Evolutionary conservation across 1,284 basidiomycete species (phyloP), one percentile per base, ranked within the genome.

Genomic region (Sporisorium graminicola): DNA sequence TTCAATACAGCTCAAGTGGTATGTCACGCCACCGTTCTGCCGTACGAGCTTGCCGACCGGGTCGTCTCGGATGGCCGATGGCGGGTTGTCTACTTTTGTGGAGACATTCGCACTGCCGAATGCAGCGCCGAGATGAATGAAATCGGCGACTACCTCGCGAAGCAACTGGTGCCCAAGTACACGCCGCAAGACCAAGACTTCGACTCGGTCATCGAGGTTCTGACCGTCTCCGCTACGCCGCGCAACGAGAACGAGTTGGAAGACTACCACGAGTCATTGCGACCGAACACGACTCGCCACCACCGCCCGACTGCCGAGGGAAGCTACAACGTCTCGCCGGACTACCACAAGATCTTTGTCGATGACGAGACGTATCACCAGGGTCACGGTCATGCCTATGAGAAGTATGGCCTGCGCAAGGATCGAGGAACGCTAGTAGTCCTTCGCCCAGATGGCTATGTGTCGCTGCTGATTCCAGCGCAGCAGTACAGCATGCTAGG

Each of bases 271-370:
- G 35, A 51, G n/a, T 53, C 67, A 5, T 40, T 65, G 5, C 56
- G 65, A 12, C 65, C 64, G 27, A 27, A 31, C 13, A 67, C 62
- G 3, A 60, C 60, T 7, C 56, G 50, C n/a, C 65, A 67, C 53
- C 64, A 66, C 24, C 58, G 59, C 14, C 46, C 47, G 3, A 64
- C 70, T 5, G 13, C 35, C 3, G 61, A 60, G 54, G 61, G 58
- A n/a, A 64, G 40, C 26, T 70, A 64, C 54, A 70, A 70, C 42
- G 22, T 60, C 49, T 70, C 67, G 14, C 31, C 33, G 2, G 67
- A 70, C 56, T 70, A 70, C 33, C 67, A 70, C 58, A 71, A 73
- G 70, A 63, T 73, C 50, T 71, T 61, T 61, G 64, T 65, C 22
- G 66, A 69, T 24, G 62, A 70, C 35, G 59, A 62, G 18, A 59